Evolutionary conservation across 257 asterid species (phyloP).

Genomic region (Eucommia ulmoides): DNA sequence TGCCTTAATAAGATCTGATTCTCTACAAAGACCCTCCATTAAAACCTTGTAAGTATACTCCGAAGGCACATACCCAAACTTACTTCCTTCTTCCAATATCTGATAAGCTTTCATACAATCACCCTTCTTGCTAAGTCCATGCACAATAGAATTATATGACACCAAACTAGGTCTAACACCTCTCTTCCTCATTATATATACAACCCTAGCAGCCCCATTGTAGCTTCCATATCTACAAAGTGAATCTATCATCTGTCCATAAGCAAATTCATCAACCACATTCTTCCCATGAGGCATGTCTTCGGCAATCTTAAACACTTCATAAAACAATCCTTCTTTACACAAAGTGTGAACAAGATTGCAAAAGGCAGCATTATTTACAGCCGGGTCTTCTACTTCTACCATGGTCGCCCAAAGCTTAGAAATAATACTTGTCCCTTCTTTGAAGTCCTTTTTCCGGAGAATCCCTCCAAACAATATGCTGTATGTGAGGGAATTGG

Average conservation of each 20-base stretch:
- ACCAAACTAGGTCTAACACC: slow-evolving; percentile 46
- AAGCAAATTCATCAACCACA: slow-evolving; percentile 57
- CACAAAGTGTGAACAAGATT: slow-evolving; percentile 53
- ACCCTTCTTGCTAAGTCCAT: slow-evolving; percentile 58
- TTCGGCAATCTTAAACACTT: slow-evolving; percentile 60
- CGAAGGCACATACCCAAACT: slow-evolving; percentile 52
- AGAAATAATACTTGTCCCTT: slow-evolving; percentile 29
- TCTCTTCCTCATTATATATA: slow-evolving; percentile 75
- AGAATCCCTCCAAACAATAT: slow-evolving; percentile 41
- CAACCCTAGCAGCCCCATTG: slow-evolving; percentile 83
- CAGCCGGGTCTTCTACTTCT: slow-evolving; percentile 26
- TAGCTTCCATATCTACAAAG: slow-evolving; percentile 54
- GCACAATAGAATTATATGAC: slow-evolving; percentile 60
- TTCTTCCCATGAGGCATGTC: slow-evolving; percentile 61
- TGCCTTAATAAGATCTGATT: slow-evolving; percentile 50
- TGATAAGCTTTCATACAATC: slow-evolving; percentile 78
- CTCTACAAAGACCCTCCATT: slow-evolving; percentile 62
- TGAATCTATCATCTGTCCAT: slow-evolving; percentile 65
- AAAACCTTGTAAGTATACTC: slow-evolving; percentile 65
- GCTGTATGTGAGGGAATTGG: slow-evolving; percentile 47
- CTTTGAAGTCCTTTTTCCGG: slow-evolving; percentile 34
- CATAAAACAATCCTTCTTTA: slow-evolving; percentile 66
- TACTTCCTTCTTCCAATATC: slow-evolving; percentile 60
- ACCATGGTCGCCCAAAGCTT: slow-evolving; percentile 58
- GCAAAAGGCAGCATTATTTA: slow-evolving; percentile 55